Conservation (phyloP, 78 protist species). For the Cavenderia fasciculata region DNA sequence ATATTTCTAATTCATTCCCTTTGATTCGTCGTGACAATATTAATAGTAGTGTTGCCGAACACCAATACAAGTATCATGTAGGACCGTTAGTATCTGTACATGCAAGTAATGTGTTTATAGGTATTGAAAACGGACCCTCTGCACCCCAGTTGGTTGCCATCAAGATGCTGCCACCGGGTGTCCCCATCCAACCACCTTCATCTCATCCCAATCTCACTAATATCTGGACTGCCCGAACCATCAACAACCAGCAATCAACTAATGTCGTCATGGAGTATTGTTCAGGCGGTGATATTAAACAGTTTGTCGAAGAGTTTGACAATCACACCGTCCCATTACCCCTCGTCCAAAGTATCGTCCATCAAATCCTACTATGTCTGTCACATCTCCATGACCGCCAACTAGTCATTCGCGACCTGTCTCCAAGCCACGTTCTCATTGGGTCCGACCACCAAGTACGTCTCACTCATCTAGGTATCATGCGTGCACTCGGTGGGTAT, state of each 20-base stretch:
- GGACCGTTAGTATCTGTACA: conserved; percentile 26
- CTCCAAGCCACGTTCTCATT: conserved; percentile 22
- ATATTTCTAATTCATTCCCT: conserved; percentile 45
- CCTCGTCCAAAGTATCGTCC: conserved; percentile 9
- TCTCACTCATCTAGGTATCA: conserved; percentile 52
- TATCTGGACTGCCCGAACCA: background rate
- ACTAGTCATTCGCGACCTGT: conserved; percentile 42
- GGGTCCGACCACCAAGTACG: background rate
- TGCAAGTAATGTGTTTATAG: conserved; percentile 35
- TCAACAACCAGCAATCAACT: conserved; percentile 22
- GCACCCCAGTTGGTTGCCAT: conserved; percentile 15
- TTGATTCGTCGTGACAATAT: no score
- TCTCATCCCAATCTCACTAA: background rate
- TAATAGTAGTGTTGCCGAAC: background rate
- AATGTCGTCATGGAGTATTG: conserved; percentile 37
- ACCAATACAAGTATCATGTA: no score
- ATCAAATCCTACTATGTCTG: conserved; percentile 21
- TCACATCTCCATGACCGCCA: background rate
- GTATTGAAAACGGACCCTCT: conserved; percentile 19
- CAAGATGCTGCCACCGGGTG: conserved; percentile 58
- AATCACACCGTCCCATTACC: background rate
- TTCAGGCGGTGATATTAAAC: background rate
- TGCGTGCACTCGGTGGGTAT: conserved; percentile 50
- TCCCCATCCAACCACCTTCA: background rate
- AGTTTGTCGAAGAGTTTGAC: conserved; percentile 6